A percentile compares a stretch with the other conserved stretches of the same genome.
Evolutionary conservation across 2,329 filamentous ascomycete genomes (phyloP).

Genomic region (Ophidiomyces ophidiicola): DNA sequence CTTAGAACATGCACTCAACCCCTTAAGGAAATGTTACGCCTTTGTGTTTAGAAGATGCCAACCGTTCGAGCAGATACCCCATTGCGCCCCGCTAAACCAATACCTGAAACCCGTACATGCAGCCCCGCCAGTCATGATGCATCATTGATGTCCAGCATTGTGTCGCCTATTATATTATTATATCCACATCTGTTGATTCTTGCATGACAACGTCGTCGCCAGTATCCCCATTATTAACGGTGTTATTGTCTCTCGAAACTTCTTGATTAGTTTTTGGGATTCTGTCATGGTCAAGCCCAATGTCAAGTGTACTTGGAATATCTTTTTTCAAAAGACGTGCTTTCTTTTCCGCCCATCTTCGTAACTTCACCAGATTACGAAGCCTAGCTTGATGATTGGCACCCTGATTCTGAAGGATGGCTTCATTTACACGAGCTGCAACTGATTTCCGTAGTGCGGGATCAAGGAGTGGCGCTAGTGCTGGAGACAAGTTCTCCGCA

Average conservation of each 20-base stretch:
- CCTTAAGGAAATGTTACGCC: too few species aligned
- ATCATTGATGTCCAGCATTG: too few species aligned
- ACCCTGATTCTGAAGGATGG: conserved; percentile 63
- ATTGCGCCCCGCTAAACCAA: too few species aligned
- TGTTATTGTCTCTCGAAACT: conserved; percentile 12
- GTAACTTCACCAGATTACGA: conserved; percentile 63
- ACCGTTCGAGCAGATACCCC: too few species aligned
- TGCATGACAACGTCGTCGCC: conserved; percentile 32
- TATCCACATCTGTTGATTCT: conserved; percentile 31
- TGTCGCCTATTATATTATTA: conserved; percentile 26
- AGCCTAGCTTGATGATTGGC: conserved; percentile 69
- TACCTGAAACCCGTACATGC: too few species aligned
- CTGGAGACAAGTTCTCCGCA: conserved; percentile 62
- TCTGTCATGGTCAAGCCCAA: conserved; percentile 32
- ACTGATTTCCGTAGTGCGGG: conserved; percentile 68
- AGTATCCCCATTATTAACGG: conserved; percentile 23
- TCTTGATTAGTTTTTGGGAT: conserved; percentile 17
- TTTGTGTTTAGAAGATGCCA: too few species aligned
- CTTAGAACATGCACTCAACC: too few species aligned
- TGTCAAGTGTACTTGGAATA: conserved; percentile 34
- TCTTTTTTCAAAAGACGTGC: conserved; percentile 38
- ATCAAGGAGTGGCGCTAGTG: conserved; percentile 63
- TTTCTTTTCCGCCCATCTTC: conserved; percentile 67
- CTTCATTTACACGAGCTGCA: conserved; percentile 80
- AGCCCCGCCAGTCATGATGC: too few species aligned